Evolutionary conservation across 139 green algal genomes (phyloP).

Genomic region (Chlamydomonas urium): DNA sequence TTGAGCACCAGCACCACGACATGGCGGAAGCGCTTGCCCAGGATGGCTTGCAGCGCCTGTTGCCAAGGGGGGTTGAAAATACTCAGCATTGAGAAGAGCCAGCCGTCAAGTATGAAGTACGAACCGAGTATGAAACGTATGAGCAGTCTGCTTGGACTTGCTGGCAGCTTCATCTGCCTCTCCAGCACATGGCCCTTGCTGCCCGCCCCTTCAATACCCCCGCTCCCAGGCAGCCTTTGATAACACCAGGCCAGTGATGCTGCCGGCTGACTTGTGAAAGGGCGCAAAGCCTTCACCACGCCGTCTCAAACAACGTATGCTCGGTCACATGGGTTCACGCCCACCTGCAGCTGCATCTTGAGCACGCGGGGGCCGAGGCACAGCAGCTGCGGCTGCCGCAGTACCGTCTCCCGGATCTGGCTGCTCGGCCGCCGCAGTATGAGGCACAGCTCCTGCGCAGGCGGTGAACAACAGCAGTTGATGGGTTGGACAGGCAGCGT

Average conservation of each 20-base stretch:
- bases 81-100: not conserved
- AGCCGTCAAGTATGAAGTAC: not conserved
- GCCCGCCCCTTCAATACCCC: too few relatives aligned
- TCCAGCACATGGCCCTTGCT: too few relatives aligned
- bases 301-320: not conserved
- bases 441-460: not conserved
- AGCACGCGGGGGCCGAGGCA: not conserved
- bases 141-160: too few relatives aligned
- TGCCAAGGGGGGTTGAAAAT: not conserved
- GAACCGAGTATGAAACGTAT: not conserved
- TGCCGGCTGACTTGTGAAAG: too few relatives aligned
- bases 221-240: too few relatives aligned
- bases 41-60: slow-evolving; percentile 5
- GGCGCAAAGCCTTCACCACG: not conserved
- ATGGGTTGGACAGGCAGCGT: not conserved
- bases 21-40: not conserved
- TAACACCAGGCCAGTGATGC: too few relatives aligned
- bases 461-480: not conserved
- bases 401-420: not conserved
- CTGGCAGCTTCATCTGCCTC: too few relatives aligned
- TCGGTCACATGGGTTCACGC: not conserved
- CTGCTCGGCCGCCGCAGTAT: not conserved
- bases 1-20: not conserved
- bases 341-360: not conserved
- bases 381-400: not conserved